These are phyloP conservation scores for Hydnum rufescens DNA, from an alignment of 768 basidiomycete species.

Conservation along the genomic window DNA sequence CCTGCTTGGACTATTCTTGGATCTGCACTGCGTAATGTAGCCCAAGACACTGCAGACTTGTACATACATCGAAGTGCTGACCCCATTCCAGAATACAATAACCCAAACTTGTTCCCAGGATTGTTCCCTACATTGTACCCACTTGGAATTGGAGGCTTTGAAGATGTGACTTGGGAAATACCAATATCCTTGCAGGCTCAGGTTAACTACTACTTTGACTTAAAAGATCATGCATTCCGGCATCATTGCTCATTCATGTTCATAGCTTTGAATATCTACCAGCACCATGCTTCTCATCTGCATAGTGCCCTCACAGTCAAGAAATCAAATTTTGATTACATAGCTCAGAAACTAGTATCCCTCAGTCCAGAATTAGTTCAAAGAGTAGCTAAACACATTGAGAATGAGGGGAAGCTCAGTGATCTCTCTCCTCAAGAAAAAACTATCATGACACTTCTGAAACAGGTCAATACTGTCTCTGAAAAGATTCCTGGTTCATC, in stretches of 20 bases:
- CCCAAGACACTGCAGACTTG: slow-evolving; percentile 12
- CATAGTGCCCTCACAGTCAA: slow-evolving; percentile 7
- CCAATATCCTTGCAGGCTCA: slow-evolving; percentile 5
- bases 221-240: slow-evolving; percentile 11
- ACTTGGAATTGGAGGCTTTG: slow-evolving; percentile 12
- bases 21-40: slow-evolving; percentile 15
- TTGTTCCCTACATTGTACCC: slow-evolving; percentile 13
- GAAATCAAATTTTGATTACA: slow-evolving; percentile 1
- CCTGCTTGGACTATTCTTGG: slow-evolving; percentile 14
- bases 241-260: slow-evolving; percentile 10
- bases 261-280: slow-evolving; percentile 12
- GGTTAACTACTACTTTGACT: slow-evolving; percentile 5
- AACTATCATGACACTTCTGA: slow-evolving; percentile 9
- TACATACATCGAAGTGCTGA: slow-evolving; percentile 11
- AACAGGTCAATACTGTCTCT: slow-evolving; percentile 9
- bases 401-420: neutral
- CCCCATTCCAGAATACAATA: neutral
- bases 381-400: slow-evolving; percentile 3
- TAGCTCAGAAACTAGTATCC: slow-evolving; percentile 4
- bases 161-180: slow-evolving; percentile 4
- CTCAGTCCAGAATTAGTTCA: slow-evolving; percentile 7
- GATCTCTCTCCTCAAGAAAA: neutral
- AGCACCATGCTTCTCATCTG: slow-evolving; percentile 2
- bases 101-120: slow-evolving; percentile 10
- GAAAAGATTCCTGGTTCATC: slow-evolving; percentile 10